phyloP scores from a whole-genome alignment of 1,139 yeast species.

The Arxiozyma telluris region DNA sequence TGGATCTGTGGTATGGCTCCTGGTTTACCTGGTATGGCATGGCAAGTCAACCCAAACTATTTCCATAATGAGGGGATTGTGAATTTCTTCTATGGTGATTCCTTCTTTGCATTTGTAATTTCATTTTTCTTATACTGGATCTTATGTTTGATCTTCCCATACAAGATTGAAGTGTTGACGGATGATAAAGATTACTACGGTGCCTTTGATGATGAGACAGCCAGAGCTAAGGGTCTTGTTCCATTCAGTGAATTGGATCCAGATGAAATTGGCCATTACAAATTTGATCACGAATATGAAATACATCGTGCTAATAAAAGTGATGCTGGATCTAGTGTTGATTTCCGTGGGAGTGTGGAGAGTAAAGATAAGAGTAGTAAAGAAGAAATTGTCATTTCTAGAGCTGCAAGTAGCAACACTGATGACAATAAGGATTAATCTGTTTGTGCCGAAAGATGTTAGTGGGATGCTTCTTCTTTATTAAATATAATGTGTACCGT shows the following conservation, averaged over 20 bases:
- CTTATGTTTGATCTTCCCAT: constrained; percentile 34
- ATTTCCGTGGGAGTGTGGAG: neutral
- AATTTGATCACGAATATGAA: constrained; percentile 3
- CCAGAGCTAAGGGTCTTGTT: constrained; percentile 30
- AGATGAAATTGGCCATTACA: constrained; percentile 18
- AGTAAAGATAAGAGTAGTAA: neutral
- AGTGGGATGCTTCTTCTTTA: neutral
- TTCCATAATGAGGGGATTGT: constrained; percentile 32
- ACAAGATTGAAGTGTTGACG: constrained; percentile 29
- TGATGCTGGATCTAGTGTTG: neutral
- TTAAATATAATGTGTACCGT: neutral
- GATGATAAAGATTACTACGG: constrained; percentile 36
- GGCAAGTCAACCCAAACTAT: constrained; percentile 27
- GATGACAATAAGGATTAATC: constrained; percentile 2
- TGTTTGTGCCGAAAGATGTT: neutral
- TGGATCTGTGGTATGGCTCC: constrained; percentile 37
- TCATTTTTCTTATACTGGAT: constrained; percentile 35
- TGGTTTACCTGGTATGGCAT: constrained; percentile 39
- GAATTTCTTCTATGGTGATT: constrained; percentile 37
- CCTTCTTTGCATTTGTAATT: constrained; percentile 36
- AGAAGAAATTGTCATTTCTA: constrained; percentile 2
- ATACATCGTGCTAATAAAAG: neutral
- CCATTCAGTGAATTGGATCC: constrained; percentile 27
- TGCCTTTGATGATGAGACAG: constrained; percentile 33
- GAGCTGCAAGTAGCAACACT: neutral